Evolutionary conservation across 805 yeast species (phyloP).

Genomic region (Saturnispora serradocipensis): DNA sequence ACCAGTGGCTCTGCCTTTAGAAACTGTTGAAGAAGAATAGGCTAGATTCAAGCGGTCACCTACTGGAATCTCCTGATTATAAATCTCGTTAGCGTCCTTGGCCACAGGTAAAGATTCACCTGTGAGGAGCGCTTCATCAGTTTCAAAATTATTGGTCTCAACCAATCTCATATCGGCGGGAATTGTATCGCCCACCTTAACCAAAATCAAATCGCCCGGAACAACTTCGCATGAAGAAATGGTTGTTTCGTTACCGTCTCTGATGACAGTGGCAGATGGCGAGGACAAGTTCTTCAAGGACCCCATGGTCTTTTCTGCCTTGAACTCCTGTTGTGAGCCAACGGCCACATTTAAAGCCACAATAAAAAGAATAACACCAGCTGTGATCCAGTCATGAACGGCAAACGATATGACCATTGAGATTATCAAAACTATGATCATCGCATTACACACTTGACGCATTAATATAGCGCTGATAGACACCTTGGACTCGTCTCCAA

Average conservation of each 20-base stretch:
- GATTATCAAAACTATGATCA: slow-evolving; percentile 63
- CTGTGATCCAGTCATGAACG: slow-evolving; percentile 71
- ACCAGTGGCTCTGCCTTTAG: slow-evolving; percentile 94
- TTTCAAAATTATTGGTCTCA: slow-evolving; percentile 77
- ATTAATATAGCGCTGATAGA: slow-evolving; percentile 46
- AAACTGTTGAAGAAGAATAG: slow-evolving; percentile 90
- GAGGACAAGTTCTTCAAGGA: slow-evolving; percentile 57
- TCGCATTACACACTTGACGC: slow-evolving; percentile 67
- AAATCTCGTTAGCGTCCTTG: slow-evolving; percentile 70
- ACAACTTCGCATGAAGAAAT: slow-evolving; percentile 76
- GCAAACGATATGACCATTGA: slow-evolving; percentile 69
- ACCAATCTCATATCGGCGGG: slow-evolving; percentile 89
- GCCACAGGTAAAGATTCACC: slow-evolving; percentile 97
- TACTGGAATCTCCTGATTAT: slow-evolving; percentile 39
- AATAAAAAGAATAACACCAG: slow-evolving; percentile 70
- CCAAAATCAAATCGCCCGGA: slow-evolving; percentile 86
- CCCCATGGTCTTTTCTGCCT: slow-evolving; percentile 74
- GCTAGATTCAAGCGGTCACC: slow-evolving; percentile 69
- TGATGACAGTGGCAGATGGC: slow-evolving; percentile 57
- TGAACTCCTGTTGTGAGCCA: slow-evolving; percentile 62
- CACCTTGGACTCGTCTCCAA: slow-evolving; percentile 52
- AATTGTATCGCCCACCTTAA: slow-evolving; percentile 86
- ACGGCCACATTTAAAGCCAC: slow-evolving; percentile 53
- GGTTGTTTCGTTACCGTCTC: slow-evolving; percentile 71
- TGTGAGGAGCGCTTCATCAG: slow-evolving; percentile 94